A percentile compares a stretch with the other conserved stretches of the same genome.
These are phyloP conservation scores for Arthroderma sp. DNA, from an alignment of 2,329 filamentous ascomycete species.

Conservation along the genomic window DNA sequence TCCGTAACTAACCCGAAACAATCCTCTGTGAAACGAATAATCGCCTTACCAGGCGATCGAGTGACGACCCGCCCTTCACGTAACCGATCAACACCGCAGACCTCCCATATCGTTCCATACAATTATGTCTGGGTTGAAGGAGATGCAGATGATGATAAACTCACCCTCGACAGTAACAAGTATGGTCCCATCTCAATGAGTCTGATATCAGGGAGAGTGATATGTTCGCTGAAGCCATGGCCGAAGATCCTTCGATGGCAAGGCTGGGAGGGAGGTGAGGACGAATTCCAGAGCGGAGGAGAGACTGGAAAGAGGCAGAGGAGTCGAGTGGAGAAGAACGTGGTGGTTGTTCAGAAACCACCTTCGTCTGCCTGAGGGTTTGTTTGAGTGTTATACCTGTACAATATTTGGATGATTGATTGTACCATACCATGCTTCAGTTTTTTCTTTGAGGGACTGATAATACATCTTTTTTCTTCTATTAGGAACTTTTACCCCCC, in stretches of 20 bases:
- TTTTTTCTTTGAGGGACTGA: too few species aligned
- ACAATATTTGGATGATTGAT: background rate
- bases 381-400: slow-evolving; percentile 7
- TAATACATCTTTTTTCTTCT: too few species aligned
- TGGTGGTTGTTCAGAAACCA: slow-evolving; percentile 23
- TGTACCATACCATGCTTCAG: background rate
- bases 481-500: too few species aligned
- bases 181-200: slow-evolving; percentile 73
- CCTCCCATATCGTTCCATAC: slow-evolving; percentile 50
- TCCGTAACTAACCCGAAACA: slow-evolving; percentile 58
- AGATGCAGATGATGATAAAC: slow-evolving; percentile 54
- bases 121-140: slow-evolving; percentile 95
- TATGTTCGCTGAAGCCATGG: slow-evolving; percentile 56
- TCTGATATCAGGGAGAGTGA: slow-evolving; percentile 61
- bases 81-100: slow-evolving; percentile 20
- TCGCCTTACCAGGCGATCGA: slow-evolving; percentile 67
- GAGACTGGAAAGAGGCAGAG: slow-evolving; percentile 19
- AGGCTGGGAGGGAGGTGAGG: slow-evolving; percentile 24
- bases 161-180: slow-evolving; percentile 70
- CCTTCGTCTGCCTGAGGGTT: slow-evolving; percentile 7
- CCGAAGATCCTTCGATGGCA: slow-evolving; percentile 24
- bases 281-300: background rate
- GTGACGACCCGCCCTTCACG: slow-evolving; percentile 54
- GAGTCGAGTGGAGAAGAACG: slow-evolving; percentile 22
- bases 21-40: slow-evolving; percentile 65